Conservation (phyloP, 495 filamentous ascomycete species). For the Parathielavia appendiculata region DNA sequence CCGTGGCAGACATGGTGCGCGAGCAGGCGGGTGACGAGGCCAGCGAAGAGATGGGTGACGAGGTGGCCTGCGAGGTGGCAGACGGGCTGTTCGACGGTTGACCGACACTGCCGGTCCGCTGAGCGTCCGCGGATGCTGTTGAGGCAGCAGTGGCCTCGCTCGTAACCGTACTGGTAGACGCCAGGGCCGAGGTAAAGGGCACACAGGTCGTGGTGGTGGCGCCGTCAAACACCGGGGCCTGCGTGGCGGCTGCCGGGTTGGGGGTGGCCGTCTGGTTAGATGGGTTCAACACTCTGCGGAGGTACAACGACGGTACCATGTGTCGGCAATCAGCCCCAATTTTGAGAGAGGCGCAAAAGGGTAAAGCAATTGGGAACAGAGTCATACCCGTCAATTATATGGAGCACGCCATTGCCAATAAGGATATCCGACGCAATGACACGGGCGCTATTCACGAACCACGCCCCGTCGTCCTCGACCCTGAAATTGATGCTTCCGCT, state of each 20-base stretch:
- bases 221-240: conserved; percentile 48
- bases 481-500: conserved; percentile 50
- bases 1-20: neutral
- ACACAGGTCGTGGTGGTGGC: conserved; percentile 39
- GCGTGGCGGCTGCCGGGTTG: conserved; percentile 38
- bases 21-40: no score
- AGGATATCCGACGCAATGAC: conserved; percentile 51
- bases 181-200: conserved; percentile 44
- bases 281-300: conserved; percentile 56
- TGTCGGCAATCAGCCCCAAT: conserved; percentile 3
- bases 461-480: conserved; percentile 42
- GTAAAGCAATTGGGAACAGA: neutral
- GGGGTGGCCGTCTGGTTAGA: conserved; percentile 45
- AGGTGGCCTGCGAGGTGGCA: no score
- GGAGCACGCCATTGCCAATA: conserved; percentile 61
- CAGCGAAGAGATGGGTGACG: no score
- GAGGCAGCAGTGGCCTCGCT: no score
- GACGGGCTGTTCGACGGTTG: no score
- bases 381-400: conserved; percentile 56
- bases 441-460: conserved; percentile 39
- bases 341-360: neutral
- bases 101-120: no score
- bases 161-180: conserved; percentile 16
- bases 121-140: no score
- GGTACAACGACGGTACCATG: neutral